Conservation (phyloP, 139 green algal species). For the Chlorella sp. region DNA sequence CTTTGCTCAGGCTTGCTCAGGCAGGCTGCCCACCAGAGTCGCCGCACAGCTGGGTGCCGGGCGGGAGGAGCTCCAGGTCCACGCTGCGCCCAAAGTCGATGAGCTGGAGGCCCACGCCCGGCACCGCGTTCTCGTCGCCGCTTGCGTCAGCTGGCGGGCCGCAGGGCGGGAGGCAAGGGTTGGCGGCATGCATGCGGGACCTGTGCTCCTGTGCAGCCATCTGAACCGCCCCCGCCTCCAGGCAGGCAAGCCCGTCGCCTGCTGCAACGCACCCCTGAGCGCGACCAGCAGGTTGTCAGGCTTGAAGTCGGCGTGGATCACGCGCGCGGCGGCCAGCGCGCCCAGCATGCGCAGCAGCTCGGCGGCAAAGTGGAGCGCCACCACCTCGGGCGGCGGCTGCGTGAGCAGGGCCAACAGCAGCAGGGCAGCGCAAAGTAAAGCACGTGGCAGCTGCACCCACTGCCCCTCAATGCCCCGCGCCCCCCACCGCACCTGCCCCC, state of each 20-base stretch:
- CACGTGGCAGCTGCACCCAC: neutral
- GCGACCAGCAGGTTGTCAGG: conserved; percentile 58
- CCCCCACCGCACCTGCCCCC: conserved; percentile 19
- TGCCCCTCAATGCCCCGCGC: neutral
- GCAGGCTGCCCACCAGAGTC: too few species aligned
- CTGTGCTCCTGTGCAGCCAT: too few species aligned
- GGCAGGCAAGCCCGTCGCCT: too few species aligned
- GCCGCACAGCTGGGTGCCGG: conserved; percentile 27
- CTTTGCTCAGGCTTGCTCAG: too few species aligned
- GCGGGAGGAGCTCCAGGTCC: conserved; percentile 52
- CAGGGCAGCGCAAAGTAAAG: neutral
- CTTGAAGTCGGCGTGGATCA: conserved; percentile 56
- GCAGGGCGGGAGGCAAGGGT: too few species aligned
- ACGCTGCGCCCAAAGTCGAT: conserved; percentile 60
- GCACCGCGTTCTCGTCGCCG: conserved; percentile 12
- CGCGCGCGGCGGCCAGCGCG: conserved; percentile 2
- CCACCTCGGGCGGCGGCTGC: conserved; percentile 34
- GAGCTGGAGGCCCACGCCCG: conserved; percentile 24
- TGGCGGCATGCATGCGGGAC: too few species aligned
- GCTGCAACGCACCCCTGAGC: conserved; percentile 8
- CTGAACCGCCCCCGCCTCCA: neutral
- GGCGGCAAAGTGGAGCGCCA: conserved; percentile 28
- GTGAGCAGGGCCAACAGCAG: neutral
- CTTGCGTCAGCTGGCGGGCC: neutral
- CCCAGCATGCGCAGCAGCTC: conserved; percentile 32